phyloP scores from a whole-genome alignment of 2,329 filamentous ascomycete genomes.

The Aspergillus sp. region DNA sequence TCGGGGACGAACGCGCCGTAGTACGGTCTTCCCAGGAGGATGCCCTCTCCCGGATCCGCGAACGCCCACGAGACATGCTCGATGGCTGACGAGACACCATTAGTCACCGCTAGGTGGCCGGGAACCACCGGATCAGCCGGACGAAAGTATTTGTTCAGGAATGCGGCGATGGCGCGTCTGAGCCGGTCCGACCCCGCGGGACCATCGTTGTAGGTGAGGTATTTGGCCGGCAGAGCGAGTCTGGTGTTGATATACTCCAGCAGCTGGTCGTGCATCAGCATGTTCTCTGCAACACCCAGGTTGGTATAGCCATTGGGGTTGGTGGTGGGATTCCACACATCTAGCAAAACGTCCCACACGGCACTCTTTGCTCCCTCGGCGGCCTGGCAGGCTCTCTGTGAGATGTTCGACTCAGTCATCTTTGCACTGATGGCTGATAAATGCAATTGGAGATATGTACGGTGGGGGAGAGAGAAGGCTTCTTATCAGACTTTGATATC shows the following conservation, averaged over 20 bases:
- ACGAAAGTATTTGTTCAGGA: conserved; percentile 25
- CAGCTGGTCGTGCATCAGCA: conserved; percentile 43
- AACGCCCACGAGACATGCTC: conserved; percentile 29
- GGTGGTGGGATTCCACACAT: conserved; percentile 37
- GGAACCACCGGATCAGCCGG: conserved; percentile 18
- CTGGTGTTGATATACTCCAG: conserved; percentile 36
- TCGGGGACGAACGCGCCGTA: conserved; percentile 45
- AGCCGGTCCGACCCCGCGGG: conserved; percentile 20
- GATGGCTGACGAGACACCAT: conserved; percentile 28
- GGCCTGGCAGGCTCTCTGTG: not conserved
- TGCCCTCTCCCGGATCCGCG: conserved; percentile 26
- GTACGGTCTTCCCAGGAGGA: conserved; percentile 28
- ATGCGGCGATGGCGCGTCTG: conserved; percentile 20
- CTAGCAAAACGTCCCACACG: conserved; percentile 40
- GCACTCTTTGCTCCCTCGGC: conserved; percentile 2
- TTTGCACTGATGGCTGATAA: not conserved
- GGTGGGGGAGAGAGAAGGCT: too few species aligned
- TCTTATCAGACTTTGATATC: too few species aligned
- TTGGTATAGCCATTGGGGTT: conserved; percentile 40
- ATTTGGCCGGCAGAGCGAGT: conserved; percentile 23
- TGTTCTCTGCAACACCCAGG: conserved; percentile 47
- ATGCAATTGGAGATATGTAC: not conserved
- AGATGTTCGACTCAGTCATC: not conserved
- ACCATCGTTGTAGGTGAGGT: conserved; percentile 34
- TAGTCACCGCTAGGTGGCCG: conserved; percentile 25